A percentile compares a stretch with the other conserved stretches of the same genome.
Evolutionary conservation across 2,329 filamentous ascomycete species (phyloP).

Genomic region (Mollisia scopiformis): DNA sequence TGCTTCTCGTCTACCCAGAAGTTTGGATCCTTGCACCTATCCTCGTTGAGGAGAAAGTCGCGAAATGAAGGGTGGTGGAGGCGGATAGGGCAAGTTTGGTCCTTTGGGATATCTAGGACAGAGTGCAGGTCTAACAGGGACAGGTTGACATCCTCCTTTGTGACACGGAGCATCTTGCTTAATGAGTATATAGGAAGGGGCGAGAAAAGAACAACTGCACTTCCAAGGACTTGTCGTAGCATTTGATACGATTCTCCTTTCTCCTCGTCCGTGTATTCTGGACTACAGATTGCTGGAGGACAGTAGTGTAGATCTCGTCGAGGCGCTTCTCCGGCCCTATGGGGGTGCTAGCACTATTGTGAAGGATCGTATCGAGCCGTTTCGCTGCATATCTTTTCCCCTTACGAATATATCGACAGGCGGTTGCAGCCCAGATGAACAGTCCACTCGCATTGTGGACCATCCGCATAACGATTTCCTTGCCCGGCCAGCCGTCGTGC

Average conservation of each 20-base stretch:
- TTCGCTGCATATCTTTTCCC: conserved; percentile 5
- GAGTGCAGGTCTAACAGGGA: conserved; percentile 8
- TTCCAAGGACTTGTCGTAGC: conserved; percentile 13
- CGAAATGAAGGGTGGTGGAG: conserved; percentile 34
- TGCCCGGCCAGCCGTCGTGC: not conserved
- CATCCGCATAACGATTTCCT: not conserved
- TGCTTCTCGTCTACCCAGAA: too few species aligned
- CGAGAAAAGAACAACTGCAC: conserved; percentile 8
- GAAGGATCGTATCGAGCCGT: conserved; percentile 12
- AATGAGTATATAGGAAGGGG: conserved; percentile 8
- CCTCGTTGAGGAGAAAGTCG: conserved; percentile 31
- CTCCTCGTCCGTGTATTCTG: conserved; percentile 12
- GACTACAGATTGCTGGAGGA: conserved; percentile 8
- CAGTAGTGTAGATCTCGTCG: conserved; percentile 14
- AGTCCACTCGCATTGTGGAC: not conserved
- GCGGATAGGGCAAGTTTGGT: conserved; percentile 10
- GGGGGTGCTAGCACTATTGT: too few species aligned
- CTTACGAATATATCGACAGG: not conserved
- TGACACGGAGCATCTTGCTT: conserved; percentile 2
- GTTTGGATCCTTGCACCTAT: conserved; percentile 27
- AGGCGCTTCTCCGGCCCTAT: conserved; percentile 15
- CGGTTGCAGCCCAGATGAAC: not conserved
- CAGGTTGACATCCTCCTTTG: not conserved
- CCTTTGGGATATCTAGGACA: conserved; percentile 18
- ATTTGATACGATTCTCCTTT: conserved; percentile 10